Evolutionary conservation across 2,329 filamentous ascomycete genomes (phyloP), one percentile per base, ranked within the genome.

Genomic region (Trichoderma polysporum): DNA sequence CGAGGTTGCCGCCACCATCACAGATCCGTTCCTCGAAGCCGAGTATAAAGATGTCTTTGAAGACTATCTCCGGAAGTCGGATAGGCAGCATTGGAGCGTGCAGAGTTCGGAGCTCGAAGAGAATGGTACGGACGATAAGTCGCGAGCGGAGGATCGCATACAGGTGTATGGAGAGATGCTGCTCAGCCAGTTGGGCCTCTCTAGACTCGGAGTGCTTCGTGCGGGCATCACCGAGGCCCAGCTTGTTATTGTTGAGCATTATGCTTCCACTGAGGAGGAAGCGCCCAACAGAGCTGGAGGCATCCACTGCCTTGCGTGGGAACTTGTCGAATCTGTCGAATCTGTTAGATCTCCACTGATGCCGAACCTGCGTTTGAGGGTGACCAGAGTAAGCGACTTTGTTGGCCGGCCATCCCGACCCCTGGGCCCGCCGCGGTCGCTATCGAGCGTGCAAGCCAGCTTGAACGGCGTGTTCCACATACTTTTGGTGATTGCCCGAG

Each of bases 241-340:
- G 50, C 58, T 75, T 37, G 70, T 73, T 57, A 64, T 76, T 60
- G 66, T 73, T 15, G 73, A 76, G 62, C 66, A 73, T 57, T 66
- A 75, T 60, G 68, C 71, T 37, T 37, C 66, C 27, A 29, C 61
- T 35, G 45, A 47, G 15, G 49, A 41, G 53, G 62, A 69, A 61
- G 54, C 31, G 19, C 39, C 57, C 9, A 50, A 52, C 19, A 49
- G 27, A 7, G 41, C 53, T 25, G 59, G 69, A 41, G 66, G 71
- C 31, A 71, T 75, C 33, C 72, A 75, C 60, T 74, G 73, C 50
- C 72, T 75, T 5, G 74, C 73, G 0, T 75, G 73, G 74, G 74
- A 74, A 58, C 71, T 76, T 29, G 69, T 76, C 22, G 72, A 76
- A 60, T 67, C 69, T 15, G 35, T 72, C 4, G 57, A 67, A 17